These are phyloP conservation scores for Sclerotinia subarctica DNA, from an alignment of 2,329 filamentous ascomycete species.

Conservation along the genomic window DNA sequence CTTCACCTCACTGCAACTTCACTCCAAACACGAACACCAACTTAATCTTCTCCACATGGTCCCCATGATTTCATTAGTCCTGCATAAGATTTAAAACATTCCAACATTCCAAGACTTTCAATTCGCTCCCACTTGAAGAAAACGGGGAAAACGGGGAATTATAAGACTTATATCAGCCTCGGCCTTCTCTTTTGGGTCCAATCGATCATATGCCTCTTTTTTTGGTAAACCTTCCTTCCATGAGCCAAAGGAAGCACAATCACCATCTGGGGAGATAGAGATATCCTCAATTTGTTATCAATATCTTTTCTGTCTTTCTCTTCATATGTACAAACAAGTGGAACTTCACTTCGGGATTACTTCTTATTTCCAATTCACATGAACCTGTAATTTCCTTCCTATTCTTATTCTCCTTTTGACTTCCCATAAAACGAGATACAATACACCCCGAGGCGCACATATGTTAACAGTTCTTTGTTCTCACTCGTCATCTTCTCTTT, in stretches of 20 bases:
- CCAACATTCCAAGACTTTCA: background rate
- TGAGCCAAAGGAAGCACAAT: background rate
- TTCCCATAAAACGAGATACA: background rate
- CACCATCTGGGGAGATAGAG: background rate
- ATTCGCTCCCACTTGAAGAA: background rate
- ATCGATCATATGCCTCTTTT: background rate
- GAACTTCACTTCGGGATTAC: background rate
- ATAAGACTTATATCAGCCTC: background rate
- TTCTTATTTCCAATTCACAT: background rate
- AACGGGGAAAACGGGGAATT: background rate
- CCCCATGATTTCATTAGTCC: slow-evolving; percentile 5
- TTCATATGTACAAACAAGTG: background rate
- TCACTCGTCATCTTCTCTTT: slow-evolving; percentile 2
- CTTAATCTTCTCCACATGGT: background rate
- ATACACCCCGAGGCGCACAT: background rate
- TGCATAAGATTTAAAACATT: background rate
- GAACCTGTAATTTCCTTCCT: background rate
- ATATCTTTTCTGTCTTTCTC: background rate
- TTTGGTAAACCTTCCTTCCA: background rate
- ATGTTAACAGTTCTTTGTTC: slow-evolving; percentile 19
- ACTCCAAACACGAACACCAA: background rate
- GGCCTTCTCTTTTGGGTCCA: background rate
- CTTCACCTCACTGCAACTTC: slow-evolving; percentile 2
- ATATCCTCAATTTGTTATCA: background rate
- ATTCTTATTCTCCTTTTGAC: background rate